Evolutionary conservation across 2,329 filamentous ascomycete species (phyloP), one percentile per base, ranked within the genome.

Genomic region (Teratosphaeria pseudoeucalypti): DNA sequence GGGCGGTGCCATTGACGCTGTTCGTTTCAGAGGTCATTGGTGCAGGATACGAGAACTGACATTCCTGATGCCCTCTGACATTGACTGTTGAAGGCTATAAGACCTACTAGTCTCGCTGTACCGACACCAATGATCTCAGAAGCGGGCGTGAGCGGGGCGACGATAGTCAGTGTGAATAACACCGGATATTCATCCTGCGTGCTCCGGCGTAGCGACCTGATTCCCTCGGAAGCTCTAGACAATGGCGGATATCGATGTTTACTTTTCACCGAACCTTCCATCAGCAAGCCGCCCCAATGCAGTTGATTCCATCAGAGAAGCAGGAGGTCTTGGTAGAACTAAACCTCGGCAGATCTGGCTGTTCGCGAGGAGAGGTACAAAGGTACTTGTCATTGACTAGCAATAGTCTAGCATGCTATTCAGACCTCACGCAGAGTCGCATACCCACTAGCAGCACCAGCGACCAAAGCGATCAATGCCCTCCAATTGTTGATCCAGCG

Each of bases 401-500:
- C 29, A 32, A 6, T 7, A 32, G 29, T 32, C 29, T 32, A 32
- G 29, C 29, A 32, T 32, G 29, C 29, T 32, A 32, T 32, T 32
- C 29, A 49, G 19, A 49, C 19, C 43, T 49, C 10, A 64, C 63
- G 34, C 19, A 69, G 62, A 2, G 66, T 69, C 11, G 67, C 67
- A 54, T 54, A 65, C 19, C 66, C 67, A 55, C 67, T 68, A 53
- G 59, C 54, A 23, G 56, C 58, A 26, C 63, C 63, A 23, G 67
- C 67, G 12, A 65, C 3, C 2, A 62, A 59, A 52, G 61, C 65
- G 29, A 69, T 61, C 2, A 64, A 61, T 61, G 64, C 65, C 27
- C 67, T 62, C 37, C 63, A 62, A 53, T 69, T 65, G 55, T 70
- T 70, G 27, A 70, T 60, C 43, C 54, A 57, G 52, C 64, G 58